Evolutionary conservation across 192 early-diverging fungal genomes (phyloP), one percentile per base, ranked within the genome.

Genomic region (Coemansia sp.): DNA sequence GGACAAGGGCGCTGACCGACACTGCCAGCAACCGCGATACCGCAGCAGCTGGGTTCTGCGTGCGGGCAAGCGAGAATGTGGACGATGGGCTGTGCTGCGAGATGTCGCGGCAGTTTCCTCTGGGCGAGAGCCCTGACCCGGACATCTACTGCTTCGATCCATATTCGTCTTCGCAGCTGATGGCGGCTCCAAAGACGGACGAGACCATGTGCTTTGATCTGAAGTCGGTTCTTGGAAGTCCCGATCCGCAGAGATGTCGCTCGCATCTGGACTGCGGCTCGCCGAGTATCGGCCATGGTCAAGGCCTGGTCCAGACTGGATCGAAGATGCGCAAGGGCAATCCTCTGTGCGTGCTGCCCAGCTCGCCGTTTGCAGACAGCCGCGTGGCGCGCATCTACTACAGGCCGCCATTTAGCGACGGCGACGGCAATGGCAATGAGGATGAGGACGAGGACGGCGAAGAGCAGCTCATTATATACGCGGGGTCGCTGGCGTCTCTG

Each of bases 81-180:
- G 74, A 77, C 35, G 74, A 77, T 25, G 74, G 74, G 13, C 58
- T 77, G 46, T 77, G 74, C 65, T 77, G 74, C 62, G 74, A 77
- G 45, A 77, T 77, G 65, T 65, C 74, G 25, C 34, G 55, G 0
- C 52, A 19, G 58, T 68, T 57, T 34, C 74, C 74, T 30, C 58
- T 77, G 53, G 74, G 74, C 48, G 69, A 71, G 55, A 77, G 74
- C 54, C 74, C 74, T 27, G 74, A 77, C 36, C n/a, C n/a, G 14
- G 47, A 53, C 19, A 55, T 77, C 16, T 68, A 71, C 11, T 77
- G 74, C 62, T 77, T 77, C 46, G 69, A 68, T 32, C 39, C 27
- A 14, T 71, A 64, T 54, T 29, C 25, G 16, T 49, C 39, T 27
- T 18, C 59, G 8, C 48, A 9, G 48, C 48, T 8, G 18, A 6